Base-by-base conservation (phyloP, 2,329 filamentous ascomycete species). In the Pochonia chlamydosporia region DNA sequence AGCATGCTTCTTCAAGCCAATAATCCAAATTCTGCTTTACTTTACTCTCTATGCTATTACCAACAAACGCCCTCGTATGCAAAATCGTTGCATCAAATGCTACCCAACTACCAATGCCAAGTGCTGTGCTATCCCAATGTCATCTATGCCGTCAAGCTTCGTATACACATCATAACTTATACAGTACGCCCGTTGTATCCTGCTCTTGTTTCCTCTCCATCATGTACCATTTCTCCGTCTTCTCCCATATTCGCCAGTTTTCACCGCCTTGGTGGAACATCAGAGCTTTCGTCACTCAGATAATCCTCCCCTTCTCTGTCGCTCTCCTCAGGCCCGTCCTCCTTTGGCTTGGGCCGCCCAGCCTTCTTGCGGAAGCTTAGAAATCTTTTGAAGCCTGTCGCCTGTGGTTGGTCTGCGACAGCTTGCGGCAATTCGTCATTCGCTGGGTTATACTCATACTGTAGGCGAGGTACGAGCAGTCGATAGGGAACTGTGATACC, bases 401-500 rank as follows among this genome's bases (percentile, higher is more conserved):
- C 59, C 23, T 63, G 60, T 23, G 62, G 61, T 4, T 63, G 56
- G 11, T 62, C 59, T 26, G 58, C 55, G 21, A 48, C 50, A 10
- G 49, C 21, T 21, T 47, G 44, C 24, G 28, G 52, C 40, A 56
- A 31, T 20, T 66, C 62, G n/a, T 70, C 66, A 4, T 70, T 67
- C 44, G 69, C 68, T 2, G 62, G 61, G 14, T 68, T 63, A 50
- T 78, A 75, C 44, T 79, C 74, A 48, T 83, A 84, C 66, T 75
- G 77, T 44, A 99, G 70, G 45, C 82, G 81, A 10, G 95, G 93
- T 5, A 99, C 84, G 2, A 97, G 76, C 5, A 99, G 70, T 33
- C 89, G 77, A 64, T 99, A 99, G 8, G 90, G 89, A 43, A 82
- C 80, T 1, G 93, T 99, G 53, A 89, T 89, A 13, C 93, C 95